A percentile compares a stretch with the other conserved stretches of the same genome.
These are phyloP conservation scores for Trypanosoma lewisi DNA, from an alignment of 208 protist genomes.

Conservation along the genomic window DNA sequence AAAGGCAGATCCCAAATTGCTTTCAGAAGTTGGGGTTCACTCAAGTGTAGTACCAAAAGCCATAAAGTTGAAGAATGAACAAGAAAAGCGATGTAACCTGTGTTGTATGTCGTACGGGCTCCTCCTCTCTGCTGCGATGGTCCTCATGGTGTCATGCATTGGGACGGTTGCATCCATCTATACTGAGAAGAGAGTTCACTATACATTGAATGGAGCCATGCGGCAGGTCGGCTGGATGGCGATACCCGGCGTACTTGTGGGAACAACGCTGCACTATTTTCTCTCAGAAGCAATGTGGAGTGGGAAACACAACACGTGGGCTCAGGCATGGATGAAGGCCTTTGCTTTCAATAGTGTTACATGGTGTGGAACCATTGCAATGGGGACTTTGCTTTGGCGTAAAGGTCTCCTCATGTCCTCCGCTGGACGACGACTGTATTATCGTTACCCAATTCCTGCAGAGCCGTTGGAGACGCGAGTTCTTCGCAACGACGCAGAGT, in stretches of 20 bases:
- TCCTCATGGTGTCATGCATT: slow-evolving; percentile 42
- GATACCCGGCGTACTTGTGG: slow-evolving; percentile 62
- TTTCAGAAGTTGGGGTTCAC: slow-evolving; percentile 49
- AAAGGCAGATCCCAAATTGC: slow-evolving; percentile 64
- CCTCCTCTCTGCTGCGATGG: slow-evolving; percentile 48
- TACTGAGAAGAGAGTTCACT: slow-evolving; percentile 68
- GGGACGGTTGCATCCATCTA: slow-evolving; percentile 54
- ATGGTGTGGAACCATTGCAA: slow-evolving; percentile 54
- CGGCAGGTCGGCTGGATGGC: slow-evolving; percentile 72
- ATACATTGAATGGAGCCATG: slow-evolving; percentile 74
- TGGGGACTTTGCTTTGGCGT: slow-evolving; percentile 65
- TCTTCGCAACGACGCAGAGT: slow-evolving; percentile 51
- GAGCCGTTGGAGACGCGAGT: slow-evolving; percentile 73
- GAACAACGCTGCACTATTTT: slow-evolving; percentile 79
- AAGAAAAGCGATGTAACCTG: slow-evolving; percentile 59
- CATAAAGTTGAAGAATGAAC: slow-evolving; percentile 20
- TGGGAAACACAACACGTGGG: slow-evolving; percentile 71
- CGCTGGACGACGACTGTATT: slow-evolving; percentile 60
- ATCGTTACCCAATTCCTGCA: slow-evolving; percentile 73
- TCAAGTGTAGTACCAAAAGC: slow-evolving; percentile 26
- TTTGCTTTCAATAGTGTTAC: slow-evolving; percentile 58
- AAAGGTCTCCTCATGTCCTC: slow-evolving; percentile 47
- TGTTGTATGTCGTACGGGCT: slow-evolving; percentile 78
- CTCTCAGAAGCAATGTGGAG: slow-evolving; percentile 87
- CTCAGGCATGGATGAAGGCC: slow-evolving; percentile 86